Percentiles rank a stretch among this genome's conserved stretches.
Conservation (phyloP, 768 basidiomycete genomes). For the Bullera alba region DNA sequence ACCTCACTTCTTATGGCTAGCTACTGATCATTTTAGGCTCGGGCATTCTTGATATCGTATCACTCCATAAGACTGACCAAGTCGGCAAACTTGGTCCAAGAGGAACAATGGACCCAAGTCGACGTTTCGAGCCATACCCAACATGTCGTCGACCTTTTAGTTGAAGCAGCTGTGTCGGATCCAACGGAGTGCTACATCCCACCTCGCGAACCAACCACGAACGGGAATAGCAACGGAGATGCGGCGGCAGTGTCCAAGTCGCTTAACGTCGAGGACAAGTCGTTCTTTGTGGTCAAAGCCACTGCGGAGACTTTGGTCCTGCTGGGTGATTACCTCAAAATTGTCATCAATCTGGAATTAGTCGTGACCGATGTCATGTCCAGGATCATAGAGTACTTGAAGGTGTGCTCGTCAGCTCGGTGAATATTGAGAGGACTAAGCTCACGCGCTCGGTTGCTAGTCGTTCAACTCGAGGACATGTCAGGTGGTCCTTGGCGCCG, state of each 20-base stretch:
- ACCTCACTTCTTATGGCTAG: background rate
- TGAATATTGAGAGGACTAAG: slow-evolving; percentile 3
- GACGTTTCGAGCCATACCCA: slow-evolving; percentile 67
- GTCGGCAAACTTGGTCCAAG: slow-evolving; percentile 85
- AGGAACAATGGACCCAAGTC: slow-evolving; percentile 84
- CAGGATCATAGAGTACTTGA: slow-evolving; percentile 87
- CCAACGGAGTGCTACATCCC: slow-evolving; percentile 60
- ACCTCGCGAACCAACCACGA: slow-evolving; percentile 5
- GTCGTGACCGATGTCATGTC: slow-evolving; percentile 94
- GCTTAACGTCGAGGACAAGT: slow-evolving; percentile 63
- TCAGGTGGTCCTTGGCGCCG: slow-evolving; percentile 95
- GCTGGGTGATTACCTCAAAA: slow-evolving; percentile 74
- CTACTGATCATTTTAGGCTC: slow-evolving; percentile 56
- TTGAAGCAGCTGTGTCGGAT: slow-evolving; percentile 75
- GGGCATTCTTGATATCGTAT: slow-evolving; percentile 75
- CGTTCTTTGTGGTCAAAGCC: slow-evolving; percentile 78
- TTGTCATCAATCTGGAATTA: slow-evolving; percentile 79
- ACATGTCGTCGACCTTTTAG: slow-evolving; percentile 62
- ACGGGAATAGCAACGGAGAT: slow-evolving; percentile 32
- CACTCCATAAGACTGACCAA: slow-evolving; percentile 71
- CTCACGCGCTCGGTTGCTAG: no score
- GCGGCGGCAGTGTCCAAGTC: slow-evolving; percentile 45
- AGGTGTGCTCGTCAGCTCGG: slow-evolving; percentile 46
- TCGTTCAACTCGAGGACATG: slow-evolving; percentile 97
- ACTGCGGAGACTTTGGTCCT: slow-evolving; percentile 67